phyloP scores from a whole-genome alignment of 2,329 filamentous ascomycete species.

The Penicillium palitans region DNA sequence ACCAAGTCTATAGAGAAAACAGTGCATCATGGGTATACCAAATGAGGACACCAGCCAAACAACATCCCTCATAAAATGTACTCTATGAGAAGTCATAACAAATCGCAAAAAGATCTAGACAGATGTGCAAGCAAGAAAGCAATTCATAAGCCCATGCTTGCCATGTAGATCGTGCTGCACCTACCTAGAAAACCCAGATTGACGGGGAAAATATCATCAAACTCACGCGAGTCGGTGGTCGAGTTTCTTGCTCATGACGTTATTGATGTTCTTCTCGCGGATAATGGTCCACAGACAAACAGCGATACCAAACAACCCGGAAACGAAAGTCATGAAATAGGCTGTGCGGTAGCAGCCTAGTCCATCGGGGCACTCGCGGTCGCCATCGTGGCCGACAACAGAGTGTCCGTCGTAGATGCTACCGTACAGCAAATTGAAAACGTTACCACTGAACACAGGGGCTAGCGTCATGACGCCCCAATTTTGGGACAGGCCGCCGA shows the following conservation, averaged over 20 bases:
- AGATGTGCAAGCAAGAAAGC: not conserved
- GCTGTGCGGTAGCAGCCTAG: slow-evolving; percentile 77
- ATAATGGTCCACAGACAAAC: slow-evolving; percentile 62
- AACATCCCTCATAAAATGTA: slow-evolving; percentile 9
- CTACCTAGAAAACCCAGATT: not conserved
- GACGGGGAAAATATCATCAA: not conserved
- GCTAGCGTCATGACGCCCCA: slow-evolving; percentile 95
- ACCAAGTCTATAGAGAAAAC: slow-evolving; percentile 17
- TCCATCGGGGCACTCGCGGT: slow-evolving; percentile 74
- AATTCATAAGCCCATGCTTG: not conserved
- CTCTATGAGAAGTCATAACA: slow-evolving; percentile 4
- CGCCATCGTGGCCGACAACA: slow-evolving; percentile 64
- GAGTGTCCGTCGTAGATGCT: slow-evolving; percentile 79
- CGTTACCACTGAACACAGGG: slow-evolving; percentile 81
- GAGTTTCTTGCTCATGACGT: slow-evolving; percentile 27
- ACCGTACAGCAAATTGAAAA: slow-evolving; percentile 93
- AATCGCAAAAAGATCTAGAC: not conserved
- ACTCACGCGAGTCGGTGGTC: slow-evolving; percentile 36
- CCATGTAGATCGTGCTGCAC: not conserved
- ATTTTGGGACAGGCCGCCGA: slow-evolving; percentile 85
- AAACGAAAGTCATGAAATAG: slow-evolving; percentile 74
- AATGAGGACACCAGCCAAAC: slow-evolving; percentile 7
- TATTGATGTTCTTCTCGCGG: slow-evolving; percentile 39
- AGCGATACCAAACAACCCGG: slow-evolving; percentile 67
- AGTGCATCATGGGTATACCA: slow-evolving; percentile 10